Percentiles rank a stretch among this genome's conserved stretches.
These are phyloP conservation scores for Linnemannia exigua DNA, from an alignment of 192 early-diverging fungal species.

Conservation along the genomic window DNA sequence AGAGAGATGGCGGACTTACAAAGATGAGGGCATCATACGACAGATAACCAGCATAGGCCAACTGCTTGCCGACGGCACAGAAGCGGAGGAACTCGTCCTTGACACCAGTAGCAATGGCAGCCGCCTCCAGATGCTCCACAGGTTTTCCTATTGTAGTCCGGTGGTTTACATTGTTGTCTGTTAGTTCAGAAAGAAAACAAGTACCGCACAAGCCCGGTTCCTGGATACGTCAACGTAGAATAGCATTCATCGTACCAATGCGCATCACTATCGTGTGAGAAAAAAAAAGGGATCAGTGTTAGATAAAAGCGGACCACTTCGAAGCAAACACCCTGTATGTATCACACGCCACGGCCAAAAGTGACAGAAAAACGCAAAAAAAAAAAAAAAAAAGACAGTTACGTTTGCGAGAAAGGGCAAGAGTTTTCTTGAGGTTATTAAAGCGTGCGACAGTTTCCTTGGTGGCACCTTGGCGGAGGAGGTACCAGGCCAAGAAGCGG, in stretches of 20 bases:
- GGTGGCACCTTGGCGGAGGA: constrained; percentile 64
- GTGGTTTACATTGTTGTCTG: not conserved
- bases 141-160: constrained; percentile 60
- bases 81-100: constrained; percentile 72
- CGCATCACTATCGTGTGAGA: constrained; percentile 32
- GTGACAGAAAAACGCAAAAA: not conserved
- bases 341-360: too few species aligned
- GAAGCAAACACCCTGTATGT: not conserved
- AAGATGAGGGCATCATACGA: constrained; percentile 72
- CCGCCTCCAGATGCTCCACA: constrained; percentile 72
- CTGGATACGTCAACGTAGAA: not conserved
- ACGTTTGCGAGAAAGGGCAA: constrained; percentile 77
- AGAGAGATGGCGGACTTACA: constrained; percentile 58
- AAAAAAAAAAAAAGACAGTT: constrained; percentile 15
- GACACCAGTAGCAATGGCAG: constrained; percentile 60
- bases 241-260: constrained; percentile 24
- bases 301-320: not conserved
- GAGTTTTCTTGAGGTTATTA: constrained; percentile 69
- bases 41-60: constrained; percentile 74
- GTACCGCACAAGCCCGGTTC: not conserved
- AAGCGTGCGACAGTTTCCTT: constrained; percentile 74
- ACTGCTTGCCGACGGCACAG: constrained; percentile 69
- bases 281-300: not conserved
- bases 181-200: not conserved
- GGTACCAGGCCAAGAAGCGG: constrained; percentile 82